Evolutionary conservation across 805 yeast species (phyloP).

Genomic region (Danielia oregonensis): DNA sequence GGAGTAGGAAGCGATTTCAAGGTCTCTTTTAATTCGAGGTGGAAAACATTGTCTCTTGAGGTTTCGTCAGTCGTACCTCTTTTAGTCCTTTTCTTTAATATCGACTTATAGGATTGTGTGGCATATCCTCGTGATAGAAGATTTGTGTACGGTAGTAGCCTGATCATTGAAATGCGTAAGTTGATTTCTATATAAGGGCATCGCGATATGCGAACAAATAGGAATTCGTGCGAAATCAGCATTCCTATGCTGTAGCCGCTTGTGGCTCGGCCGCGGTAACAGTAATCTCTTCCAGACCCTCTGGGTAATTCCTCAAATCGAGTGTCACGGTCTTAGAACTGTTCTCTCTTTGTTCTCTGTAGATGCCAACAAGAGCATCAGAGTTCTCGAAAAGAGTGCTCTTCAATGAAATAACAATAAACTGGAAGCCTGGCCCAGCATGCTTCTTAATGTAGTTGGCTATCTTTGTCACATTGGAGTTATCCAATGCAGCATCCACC

Average conservation of each 20-base stretch:
- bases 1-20: conserved; percentile 14
- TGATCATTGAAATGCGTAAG: too few relatives aligned
- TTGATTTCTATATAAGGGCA: too few relatives aligned
- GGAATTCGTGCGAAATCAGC: not conserved
- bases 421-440: conserved; percentile 78
- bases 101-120: conserved; percentile 2
- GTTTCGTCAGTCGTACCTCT: conserved; percentile 29
- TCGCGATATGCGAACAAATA: not conserved
- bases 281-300: conserved; percentile 4
- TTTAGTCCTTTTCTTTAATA: conserved; percentile 21
- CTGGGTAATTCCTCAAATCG: conserved; percentile 56
- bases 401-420: conserved; percentile 89
- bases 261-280: not conserved
- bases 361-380: conserved; percentile 89
- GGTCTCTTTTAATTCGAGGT: conserved; percentile 23
- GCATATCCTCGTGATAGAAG: conserved; percentile 2
- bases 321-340: conserved; percentile 71
- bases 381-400: conserved; percentile 83
- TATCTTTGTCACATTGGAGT: conserved; percentile 77
- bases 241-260: not conserved
- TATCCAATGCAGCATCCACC: conserved; percentile 96
- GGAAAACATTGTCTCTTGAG: conserved; percentile 21
- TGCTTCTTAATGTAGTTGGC: conserved; percentile 80
- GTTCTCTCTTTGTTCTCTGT: conserved; percentile 71
- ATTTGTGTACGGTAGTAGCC: too few relatives aligned